phyloP scores from a whole-genome alignment of 306 rosid species.

The Lathyrus aphaca region DNA sequence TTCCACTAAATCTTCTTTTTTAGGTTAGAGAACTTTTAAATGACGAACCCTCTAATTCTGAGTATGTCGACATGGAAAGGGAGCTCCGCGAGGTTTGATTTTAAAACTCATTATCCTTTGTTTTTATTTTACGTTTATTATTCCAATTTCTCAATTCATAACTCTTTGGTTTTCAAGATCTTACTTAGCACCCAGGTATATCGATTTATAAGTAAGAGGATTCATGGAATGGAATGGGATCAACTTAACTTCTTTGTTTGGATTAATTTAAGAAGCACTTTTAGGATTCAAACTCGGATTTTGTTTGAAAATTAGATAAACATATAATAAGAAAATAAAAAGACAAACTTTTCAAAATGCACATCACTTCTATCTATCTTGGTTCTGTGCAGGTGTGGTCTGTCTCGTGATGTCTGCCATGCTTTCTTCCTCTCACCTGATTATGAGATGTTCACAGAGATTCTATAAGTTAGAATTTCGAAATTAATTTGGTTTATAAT shows the following conservation, averaged over 20 bases:
- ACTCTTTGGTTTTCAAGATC: too few species aligned
- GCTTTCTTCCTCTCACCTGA: constrained; percentile 73
- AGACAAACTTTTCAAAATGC: constrained; percentile 60
- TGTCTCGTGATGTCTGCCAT: constrained; percentile 72
- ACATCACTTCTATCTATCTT: constrained; percentile 83
- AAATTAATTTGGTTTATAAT: constrained; percentile 50
- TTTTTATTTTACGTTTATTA: too few species aligned
- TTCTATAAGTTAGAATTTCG: constrained; percentile 69
- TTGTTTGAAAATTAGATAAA: background rate
- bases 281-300: too few species aligned
- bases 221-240: too few species aligned
- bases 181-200: too few species aligned
- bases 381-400: constrained; percentile 95
- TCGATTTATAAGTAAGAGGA: too few species aligned
- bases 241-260: too few species aligned
- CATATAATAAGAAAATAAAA: constrained; percentile 7
- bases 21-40: constrained; percentile 75
- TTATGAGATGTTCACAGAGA: constrained; percentile 73
- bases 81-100: constrained; percentile 78
- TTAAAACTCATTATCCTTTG: background rate
- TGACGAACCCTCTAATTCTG: constrained; percentile 77
- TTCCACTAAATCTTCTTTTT: too few species aligned
- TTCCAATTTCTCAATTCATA: too few species aligned
- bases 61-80: constrained; percentile 90
- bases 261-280: too few species aligned